Conservation (phyloP, 805 yeast species). For the Candida xiaguanensis region DNA sequence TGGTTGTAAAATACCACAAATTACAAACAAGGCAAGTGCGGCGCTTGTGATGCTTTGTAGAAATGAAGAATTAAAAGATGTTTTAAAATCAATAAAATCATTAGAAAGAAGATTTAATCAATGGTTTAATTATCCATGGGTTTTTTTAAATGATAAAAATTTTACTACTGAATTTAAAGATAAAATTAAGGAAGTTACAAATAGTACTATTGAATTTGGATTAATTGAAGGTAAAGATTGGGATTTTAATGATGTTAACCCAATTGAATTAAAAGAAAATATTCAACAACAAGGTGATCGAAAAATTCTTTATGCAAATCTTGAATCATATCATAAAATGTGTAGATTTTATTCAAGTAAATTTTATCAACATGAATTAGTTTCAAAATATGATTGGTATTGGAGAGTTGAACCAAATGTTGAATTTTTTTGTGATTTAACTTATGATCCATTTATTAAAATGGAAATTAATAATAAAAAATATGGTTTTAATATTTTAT, state of each 20-base stretch:
- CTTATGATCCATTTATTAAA: slow-evolving; percentile 85
- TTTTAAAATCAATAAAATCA: slow-evolving; percentile 64
- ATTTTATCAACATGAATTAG: slow-evolving; percentile 76
- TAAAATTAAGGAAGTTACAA: slow-evolving; percentile 49
- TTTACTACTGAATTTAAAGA: slow-evolving; percentile 63
- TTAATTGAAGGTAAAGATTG: slow-evolving; percentile 54
- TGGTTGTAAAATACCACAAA: slow-evolving; percentile 53
- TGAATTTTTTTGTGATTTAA: slow-evolving; percentile 82
- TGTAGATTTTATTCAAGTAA: slow-evolving; percentile 87
- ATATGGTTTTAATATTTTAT: slow-evolving; percentile 81
- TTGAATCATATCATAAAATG: slow-evolving; percentile 88
- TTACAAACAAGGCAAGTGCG: slow-evolving; percentile 61
- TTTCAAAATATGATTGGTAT: slow-evolving; percentile 77
- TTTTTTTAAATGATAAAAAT: slow-evolving; percentile 77
- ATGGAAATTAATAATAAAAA: slow-evolving; percentile 68
- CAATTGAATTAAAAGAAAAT: slow-evolving; percentile 47
- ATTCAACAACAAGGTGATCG: slow-evolving; percentile 78
- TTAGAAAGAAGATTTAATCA: slow-evolving; percentile 88
- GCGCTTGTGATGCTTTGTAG: slow-evolving; percentile 81
- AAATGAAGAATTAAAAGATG: slow-evolving; percentile 77
- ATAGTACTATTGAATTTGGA: slow-evolving; percentile 71
- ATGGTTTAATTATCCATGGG: slow-evolving; percentile 93
- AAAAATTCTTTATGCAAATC: slow-evolving; percentile 76
- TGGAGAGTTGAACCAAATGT: slow-evolving; percentile 97
- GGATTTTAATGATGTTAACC: slow-evolving; percentile 57